Evolutionary conservation across 2,329 filamentous ascomycete species (phyloP), one percentile per base, ranked within the genome.

Genomic region (Alternaria sp.): DNA sequence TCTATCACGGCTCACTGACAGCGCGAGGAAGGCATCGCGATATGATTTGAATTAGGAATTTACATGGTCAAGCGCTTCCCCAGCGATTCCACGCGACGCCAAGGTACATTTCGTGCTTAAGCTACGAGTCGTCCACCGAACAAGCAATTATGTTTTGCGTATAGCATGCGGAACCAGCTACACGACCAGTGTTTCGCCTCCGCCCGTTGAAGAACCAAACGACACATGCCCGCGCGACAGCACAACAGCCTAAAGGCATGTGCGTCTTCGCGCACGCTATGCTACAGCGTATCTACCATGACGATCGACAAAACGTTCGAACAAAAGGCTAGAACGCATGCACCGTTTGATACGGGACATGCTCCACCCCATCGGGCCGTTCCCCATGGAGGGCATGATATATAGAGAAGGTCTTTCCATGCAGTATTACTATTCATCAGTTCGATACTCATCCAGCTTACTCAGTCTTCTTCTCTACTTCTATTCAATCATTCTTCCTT

Each of bases 141-240:
- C 30, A 52, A 52, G 49, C 30, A 52, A 52, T 36, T 32, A 52
- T 32, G 30, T 52, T 30, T 40, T 52, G 21, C 36, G 28, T 40
- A 19, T 57, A 54, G 54, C 19, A 40, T 57, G 59, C 61, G 62
- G 65, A 57, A 15, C 51, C 44, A 43, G 59, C 36, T 52, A 57
- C 59, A 66, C 47, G 59, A 66, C 59, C 54, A 62, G 43, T 60
- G 74, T 75, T 75, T 71, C 61, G 63, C 59, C 50, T 60, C 67
- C 63, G 58, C 59, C 69, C 68, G 60, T 62, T 54, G n/a, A 45
- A 51, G 73, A 74, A 64, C 70, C 73, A 75, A 69, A 65, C 54
- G 54, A 44, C 44, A 43, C 49, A 66, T 65, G 59, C 66, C 54
- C 50, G 50, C 60, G 63, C 59, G 63, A 67, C 66, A 66, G 46